These are phyloP conservation scores for Micractinium conductrix DNA, from an alignment of 139 green algal genomes.

Conservation along the genomic window DNA sequence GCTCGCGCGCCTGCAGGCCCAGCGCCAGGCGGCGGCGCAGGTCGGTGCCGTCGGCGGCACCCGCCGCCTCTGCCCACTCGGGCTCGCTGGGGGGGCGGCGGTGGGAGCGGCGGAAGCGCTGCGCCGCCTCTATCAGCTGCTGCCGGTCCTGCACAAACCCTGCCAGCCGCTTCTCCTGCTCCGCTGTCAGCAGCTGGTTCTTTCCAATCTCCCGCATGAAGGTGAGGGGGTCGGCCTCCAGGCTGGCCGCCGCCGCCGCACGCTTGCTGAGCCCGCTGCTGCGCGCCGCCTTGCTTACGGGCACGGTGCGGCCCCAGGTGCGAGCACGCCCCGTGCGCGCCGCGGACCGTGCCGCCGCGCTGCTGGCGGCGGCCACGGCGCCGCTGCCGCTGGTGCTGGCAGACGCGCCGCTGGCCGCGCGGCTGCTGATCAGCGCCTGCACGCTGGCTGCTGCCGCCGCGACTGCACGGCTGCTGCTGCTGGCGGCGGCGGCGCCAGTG, in stretches of 20 bases:
- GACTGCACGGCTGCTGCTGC: neutral
- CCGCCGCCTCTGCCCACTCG: constrained; percentile 68
- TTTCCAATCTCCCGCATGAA: constrained; percentile 32
- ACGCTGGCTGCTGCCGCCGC: neutral
- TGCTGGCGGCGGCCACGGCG: neutral
- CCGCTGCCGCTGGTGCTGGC: neutral
- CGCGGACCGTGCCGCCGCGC: neutral
- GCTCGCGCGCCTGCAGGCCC: constrained; percentile 70
- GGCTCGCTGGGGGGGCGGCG: constrained; percentile 51
- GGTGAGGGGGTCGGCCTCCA: constrained; percentile 19
- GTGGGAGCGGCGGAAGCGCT: constrained; percentile 46
- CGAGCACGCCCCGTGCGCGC: constrained; percentile 14
- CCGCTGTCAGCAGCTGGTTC: constrained; percentile 62
- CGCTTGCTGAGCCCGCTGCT: constrained; percentile 17
- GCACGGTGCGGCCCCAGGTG: constrained; percentile 7
- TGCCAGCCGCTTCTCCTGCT: constrained; percentile 83
- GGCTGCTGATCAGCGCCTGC: neutral
- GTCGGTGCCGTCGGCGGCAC: constrained; percentile 19
- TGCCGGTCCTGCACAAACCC: constrained; percentile 75
- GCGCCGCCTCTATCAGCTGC: constrained; percentile 62
- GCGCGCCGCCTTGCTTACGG: neutral
- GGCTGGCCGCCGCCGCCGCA: neutral
- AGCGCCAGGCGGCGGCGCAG: constrained; percentile 49
- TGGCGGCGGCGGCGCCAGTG: neutral
- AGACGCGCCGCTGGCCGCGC: neutral